Evolutionary conservation across 306 rosid genomes (phyloP).

Genomic region (Cucurbita maxima): DNA sequence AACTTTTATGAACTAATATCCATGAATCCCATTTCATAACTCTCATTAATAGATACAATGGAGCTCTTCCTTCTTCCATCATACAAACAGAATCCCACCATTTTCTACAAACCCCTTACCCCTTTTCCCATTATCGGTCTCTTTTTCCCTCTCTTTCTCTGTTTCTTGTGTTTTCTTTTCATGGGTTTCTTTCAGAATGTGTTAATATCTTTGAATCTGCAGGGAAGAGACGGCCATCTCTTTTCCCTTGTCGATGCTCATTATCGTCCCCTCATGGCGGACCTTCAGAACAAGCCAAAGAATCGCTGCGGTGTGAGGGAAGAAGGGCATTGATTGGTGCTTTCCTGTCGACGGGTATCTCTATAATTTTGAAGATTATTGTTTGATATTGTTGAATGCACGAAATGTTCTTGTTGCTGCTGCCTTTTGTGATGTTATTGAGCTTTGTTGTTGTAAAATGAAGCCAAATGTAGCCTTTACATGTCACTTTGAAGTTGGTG

Average conservation of each 20-base stretch:
- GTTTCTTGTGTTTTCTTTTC: neutral
- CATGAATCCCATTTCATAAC: slow-evolving; percentile 8
- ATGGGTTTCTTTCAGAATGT: slow-evolving; percentile 10
- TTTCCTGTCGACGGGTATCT: slow-evolving; percentile 58
- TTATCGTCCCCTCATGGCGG: slow-evolving; percentile 20
- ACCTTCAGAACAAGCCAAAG: slow-evolving; percentile 16
- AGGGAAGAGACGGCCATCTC: slow-evolving; percentile 28
- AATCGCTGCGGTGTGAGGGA: slow-evolving; percentile 38
- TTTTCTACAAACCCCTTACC: slow-evolving; percentile 32
- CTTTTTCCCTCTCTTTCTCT: slow-evolving; percentile 14
- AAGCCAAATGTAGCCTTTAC: neutral
- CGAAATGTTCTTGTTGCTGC: neutral
- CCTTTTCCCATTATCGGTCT: slow-evolving; percentile 31
- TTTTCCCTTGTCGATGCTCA: slow-evolving; percentile 35
- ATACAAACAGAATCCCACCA: slow-evolving; percentile 24
- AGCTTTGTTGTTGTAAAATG: neutral
- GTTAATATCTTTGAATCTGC: slow-evolving; percentile 16
- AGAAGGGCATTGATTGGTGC: slow-evolving; percentile 52
- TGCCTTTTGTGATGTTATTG: neutral
- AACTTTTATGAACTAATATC: slow-evolving; percentile 6
- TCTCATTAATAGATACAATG: slow-evolving; percentile 21
- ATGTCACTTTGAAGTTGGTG: neutral
- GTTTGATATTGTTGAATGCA: neutral
- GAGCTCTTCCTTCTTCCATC: slow-evolving; percentile 39
- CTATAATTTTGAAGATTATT: neutral